These are phyloP conservation scores for Primulina huaijiensis DNA, from an alignment of 257 asterid genomes.

Conservation along the genomic window DNA sequence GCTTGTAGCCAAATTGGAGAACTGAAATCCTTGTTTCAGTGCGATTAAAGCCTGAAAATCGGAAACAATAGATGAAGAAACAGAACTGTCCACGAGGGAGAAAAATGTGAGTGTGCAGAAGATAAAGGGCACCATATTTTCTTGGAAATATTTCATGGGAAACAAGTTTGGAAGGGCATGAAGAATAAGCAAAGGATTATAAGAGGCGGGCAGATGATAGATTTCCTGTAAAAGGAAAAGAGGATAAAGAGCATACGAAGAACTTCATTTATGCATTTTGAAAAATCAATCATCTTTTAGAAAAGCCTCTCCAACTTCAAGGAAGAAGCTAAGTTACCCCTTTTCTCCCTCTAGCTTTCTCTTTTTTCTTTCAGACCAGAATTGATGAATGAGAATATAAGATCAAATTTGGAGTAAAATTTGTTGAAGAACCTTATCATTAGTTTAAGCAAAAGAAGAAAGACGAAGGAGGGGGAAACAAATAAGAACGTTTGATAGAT, in stretches of 20 bases:
- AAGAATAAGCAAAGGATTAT: constrained; percentile 41
- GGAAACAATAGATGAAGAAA: constrained; percentile 46
- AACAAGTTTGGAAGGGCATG: constrained; percentile 49
- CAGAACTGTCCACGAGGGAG: constrained; percentile 33
- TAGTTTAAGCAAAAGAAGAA: constrained; percentile 26
- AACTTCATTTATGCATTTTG: constrained; percentile 35
- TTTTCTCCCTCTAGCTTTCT: constrained; percentile 36
- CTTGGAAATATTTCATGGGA: constrained; percentile 37
- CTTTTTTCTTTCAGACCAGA: constrained; percentile 37
- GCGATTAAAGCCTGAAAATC: constrained; percentile 63
- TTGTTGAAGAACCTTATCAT: constrained; percentile 33
- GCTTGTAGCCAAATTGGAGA: constrained; percentile 32
- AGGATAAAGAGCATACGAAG: constrained; percentile 61
- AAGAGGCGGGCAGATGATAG: constrained; percentile 32
- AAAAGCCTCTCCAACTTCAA: constrained; percentile 63
- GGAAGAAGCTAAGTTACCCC: constrained; percentile 65
- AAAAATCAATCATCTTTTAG: constrained; percentile 66
- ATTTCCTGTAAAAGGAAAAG: constrained; percentile 39
- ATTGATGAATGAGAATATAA: constrained; percentile 30
- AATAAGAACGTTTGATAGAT: constrained; percentile 49
- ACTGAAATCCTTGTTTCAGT: constrained; percentile 50
- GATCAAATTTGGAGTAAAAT: constrained; percentile 29
- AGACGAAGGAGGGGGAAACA: constrained; percentile 15
- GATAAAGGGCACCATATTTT: constrained; percentile 43
- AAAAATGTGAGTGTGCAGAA: constrained; percentile 38